Conservation (phyloP, 192 early-diverging fungal genomes). For the Neocallimastix lanati region DNA sequence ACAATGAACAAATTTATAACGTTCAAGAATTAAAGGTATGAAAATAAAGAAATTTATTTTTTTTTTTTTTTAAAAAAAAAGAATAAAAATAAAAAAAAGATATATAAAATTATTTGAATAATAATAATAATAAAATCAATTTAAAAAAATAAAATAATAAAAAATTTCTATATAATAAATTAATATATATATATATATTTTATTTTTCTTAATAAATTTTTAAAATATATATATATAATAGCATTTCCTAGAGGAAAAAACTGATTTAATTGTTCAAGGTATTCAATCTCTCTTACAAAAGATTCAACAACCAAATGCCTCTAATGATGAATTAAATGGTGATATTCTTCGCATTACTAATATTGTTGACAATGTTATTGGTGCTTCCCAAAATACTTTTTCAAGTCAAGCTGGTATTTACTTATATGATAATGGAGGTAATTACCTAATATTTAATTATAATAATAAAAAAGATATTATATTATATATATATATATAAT, state of each 20-base stretch:
- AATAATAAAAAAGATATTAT: no score
- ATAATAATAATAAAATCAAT: no score
- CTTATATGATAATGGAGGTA: background rate
- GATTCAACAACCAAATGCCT: conserved; percentile 27
- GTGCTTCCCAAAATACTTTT: conserved; percentile 25
- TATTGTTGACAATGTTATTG: conserved; percentile 36
- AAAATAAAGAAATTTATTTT: no score
- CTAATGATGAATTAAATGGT: conserved; percentile 28
- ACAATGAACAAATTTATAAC: background rate
- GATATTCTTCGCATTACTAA: conserved; percentile 32
- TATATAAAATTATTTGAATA: no score
- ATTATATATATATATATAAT: no score
- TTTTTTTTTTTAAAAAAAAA: no score
- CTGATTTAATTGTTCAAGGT: conserved; percentile 53
- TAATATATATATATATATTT: no score
- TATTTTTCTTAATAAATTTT: no score
- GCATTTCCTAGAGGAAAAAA: conserved; percentile 48
- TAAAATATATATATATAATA: conserved; percentile 9
- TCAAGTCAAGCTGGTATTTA: background rate
- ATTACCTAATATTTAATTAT: no score
- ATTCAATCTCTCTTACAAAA: conserved; percentile 53
- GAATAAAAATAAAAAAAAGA: background rate
- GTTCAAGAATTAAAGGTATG: background rate
- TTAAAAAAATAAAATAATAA: no score
- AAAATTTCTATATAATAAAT: no score